Conservation (phyloP, 257 asterid species). For the Verbena officinalis region DNA sequence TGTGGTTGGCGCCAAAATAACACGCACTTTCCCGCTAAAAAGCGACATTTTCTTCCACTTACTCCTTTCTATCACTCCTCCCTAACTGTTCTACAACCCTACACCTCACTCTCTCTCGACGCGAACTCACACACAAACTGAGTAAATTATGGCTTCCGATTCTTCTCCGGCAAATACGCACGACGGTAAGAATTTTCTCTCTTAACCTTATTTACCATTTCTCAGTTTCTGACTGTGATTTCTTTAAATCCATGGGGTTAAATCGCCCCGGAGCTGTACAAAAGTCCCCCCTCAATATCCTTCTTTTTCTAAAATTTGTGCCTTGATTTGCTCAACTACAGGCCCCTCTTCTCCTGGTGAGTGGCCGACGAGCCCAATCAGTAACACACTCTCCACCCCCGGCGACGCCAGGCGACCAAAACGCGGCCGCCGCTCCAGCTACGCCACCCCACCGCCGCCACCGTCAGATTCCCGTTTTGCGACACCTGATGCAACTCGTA, state of each 20-base stretch:
- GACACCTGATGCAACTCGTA: slow-evolving; percentile 74
- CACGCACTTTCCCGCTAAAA: slow-evolving; percentile 40
- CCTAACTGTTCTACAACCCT: slow-evolving; percentile 13
- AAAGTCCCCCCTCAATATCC: neutral
- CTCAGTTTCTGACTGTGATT: neutral
- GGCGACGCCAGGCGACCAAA: slow-evolving; percentile 58
- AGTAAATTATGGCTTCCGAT: slow-evolving; percentile 70
- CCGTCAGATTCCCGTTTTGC: slow-evolving; percentile 53
- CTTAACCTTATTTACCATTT: neutral
- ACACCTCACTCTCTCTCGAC: neutral
- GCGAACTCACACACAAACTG: neutral
- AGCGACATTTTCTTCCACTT: slow-evolving; percentile 1
- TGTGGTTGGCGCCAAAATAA: slow-evolving; percentile 35
- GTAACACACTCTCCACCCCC: slow-evolving; percentile 80
- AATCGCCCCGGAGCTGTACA: neutral
- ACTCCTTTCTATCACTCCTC: neutral
- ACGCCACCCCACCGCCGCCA: slow-evolving; percentile 68
- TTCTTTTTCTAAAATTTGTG: slow-evolving; percentile 4
- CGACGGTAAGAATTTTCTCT: slow-evolving; percentile 45
- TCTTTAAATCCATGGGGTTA: neutral
- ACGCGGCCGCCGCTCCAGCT: slow-evolving; percentile 64
- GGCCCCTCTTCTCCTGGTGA: slow-evolving; percentile 79
- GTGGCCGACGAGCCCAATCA: slow-evolving; percentile 73
- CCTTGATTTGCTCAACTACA: slow-evolving; percentile 33
- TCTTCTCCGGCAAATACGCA: slow-evolving; percentile 58